Evolutionary conservation across 225 moss, liverwort and hornwort species (phyloP).

Genomic region (Polytrichum formosum): DNA sequence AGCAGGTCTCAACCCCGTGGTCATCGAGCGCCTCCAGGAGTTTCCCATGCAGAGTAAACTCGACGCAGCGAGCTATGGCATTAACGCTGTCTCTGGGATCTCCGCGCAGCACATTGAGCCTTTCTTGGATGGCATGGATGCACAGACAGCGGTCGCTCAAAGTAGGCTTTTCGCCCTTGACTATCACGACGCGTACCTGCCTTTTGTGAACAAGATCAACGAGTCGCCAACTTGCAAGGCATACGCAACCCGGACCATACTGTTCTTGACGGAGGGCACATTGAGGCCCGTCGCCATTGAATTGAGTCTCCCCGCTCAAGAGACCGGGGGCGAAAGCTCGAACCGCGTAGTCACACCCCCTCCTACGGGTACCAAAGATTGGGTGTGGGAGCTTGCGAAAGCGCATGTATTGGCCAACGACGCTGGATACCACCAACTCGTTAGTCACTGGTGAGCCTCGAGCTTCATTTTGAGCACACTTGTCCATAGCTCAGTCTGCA

Average conservation of each 20-base stretch:
- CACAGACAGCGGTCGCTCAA: slow-evolving; percentile 29
- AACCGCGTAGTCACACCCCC: slow-evolving; percentile 60
- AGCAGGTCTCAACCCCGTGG: slow-evolving; percentile 64
- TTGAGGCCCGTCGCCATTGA: slow-evolving; percentile 65
- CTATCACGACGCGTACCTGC: slow-evolving; percentile 56
- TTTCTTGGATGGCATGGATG: slow-evolving; percentile 50
- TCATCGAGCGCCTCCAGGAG: slow-evolving; percentile 43
- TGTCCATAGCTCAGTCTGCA: too few relatives aligned
- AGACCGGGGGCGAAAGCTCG: slow-evolving; percentile 9
- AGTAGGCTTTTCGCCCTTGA: slow-evolving; percentile 56
- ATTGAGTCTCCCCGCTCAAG: slow-evolving; percentile 42
- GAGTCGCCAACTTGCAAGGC: slow-evolving; percentile 38
- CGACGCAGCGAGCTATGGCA: slow-evolving; percentile 33
- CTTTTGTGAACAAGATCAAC: slow-evolving; percentile 59
- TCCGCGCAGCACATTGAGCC: slow-evolving; percentile 46
- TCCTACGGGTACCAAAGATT: slow-evolving; percentile 38
- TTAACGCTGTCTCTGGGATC: slow-evolving; percentile 34
- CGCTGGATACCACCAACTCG: slow-evolving; percentile 65
- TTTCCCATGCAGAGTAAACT: slow-evolving; percentile 57
- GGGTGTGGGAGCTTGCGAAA: slow-evolving; percentile 71
- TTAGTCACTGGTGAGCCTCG: slow-evolving; percentile 56
- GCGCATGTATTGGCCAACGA: slow-evolving; percentile 64
- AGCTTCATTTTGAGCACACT: too few relatives aligned
- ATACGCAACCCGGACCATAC: slow-evolving; percentile 56
- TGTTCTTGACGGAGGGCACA: slow-evolving; percentile 54